These are phyloP conservation scores for Polytrichum formosum DNA, from an alignment of 225 moss, liverwort and hornwort species.

Conservation along the genomic window DNA sequence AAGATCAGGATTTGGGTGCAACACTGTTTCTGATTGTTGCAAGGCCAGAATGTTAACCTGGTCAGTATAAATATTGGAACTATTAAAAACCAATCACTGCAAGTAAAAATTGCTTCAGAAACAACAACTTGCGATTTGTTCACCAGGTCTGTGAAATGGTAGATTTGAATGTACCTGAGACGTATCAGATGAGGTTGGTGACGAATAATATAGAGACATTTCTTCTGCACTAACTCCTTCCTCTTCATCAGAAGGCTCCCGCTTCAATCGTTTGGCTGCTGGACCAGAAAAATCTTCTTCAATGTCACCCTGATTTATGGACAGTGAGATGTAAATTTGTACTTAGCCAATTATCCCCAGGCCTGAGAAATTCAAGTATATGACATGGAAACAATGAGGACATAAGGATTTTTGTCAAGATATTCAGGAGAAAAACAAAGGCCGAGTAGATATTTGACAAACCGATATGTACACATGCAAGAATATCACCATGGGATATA, in stretches of 20 bases:
- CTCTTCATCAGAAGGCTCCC: conserved; percentile 63
- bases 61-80: too few species aligned
- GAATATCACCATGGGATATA: too few species aligned
- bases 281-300: conserved; percentile 55
- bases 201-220: conserved; percentile 84
- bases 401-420: too few species aligned
- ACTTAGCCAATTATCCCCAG: background rate
- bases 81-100: too few species aligned
- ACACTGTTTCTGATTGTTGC: too few species aligned
- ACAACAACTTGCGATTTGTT: background rate
- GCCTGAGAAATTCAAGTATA: background rate
- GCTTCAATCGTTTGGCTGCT: conserved; percentile 71
- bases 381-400: too few species aligned
- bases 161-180: conserved; percentile 37
- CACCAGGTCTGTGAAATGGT: background rate
- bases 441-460: too few species aligned
- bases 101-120: too few species aligned
- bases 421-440: too few species aligned
- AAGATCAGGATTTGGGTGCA: too few species aligned
- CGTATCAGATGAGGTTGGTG: conserved; percentile 61
- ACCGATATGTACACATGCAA: too few species aligned
- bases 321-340: background rate
- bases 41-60: too few species aligned
- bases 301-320: conserved; percentile 36
- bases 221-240: conserved; percentile 86